Conservation (phyloP, 2,329 filamentous ascomycete genomes). For the Phialemoniopsis sp. region DNA sequence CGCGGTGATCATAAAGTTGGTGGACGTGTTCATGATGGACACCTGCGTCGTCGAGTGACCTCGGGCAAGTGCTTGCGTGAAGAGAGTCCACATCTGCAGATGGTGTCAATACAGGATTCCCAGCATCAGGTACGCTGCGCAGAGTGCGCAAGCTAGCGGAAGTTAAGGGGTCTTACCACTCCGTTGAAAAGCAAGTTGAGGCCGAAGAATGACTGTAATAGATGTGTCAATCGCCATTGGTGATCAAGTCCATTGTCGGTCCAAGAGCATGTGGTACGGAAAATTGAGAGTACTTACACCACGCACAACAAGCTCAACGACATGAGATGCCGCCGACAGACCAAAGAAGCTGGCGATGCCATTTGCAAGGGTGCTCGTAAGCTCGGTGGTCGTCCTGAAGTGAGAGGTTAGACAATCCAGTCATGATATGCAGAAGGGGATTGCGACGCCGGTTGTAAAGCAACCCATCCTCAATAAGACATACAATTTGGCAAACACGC, state of each 20-base stretch:
- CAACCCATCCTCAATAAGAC: no score
- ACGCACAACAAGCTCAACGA: constrained; percentile 45
- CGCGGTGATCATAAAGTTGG: constrained; percentile 78
- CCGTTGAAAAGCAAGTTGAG: constrained; percentile 74
- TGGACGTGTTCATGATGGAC: constrained; percentile 75
- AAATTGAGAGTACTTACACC: constrained; percentile 32
- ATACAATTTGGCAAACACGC: constrained; percentile 79
- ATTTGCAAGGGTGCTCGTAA: constrained; percentile 44
- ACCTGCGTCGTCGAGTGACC: constrained; percentile 76
- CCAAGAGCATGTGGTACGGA: no score
- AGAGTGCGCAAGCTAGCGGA: neutral
- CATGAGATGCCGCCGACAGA: constrained; percentile 30
- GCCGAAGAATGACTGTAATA: constrained; percentile 62
- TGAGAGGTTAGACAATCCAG: neutral
- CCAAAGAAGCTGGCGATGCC: constrained; percentile 38
- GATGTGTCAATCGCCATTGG: constrained; percentile 1
- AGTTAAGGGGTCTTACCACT: constrained; percentile 40
- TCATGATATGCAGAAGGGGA: constrained; percentile 2
- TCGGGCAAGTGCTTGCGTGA: constrained; percentile 71
- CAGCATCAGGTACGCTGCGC: neutral
- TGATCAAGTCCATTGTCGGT: neutral
- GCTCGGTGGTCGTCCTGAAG: constrained; percentile 49
- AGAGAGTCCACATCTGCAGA: constrained; percentile 72
- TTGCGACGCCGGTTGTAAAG: no score
- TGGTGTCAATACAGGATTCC: neutral